Evolutionary conservation across 2,329 filamentous ascomycete species (phyloP), one percentile per base, ranked within the genome.

Genomic region (Neocucurbitaria cava): DNA sequence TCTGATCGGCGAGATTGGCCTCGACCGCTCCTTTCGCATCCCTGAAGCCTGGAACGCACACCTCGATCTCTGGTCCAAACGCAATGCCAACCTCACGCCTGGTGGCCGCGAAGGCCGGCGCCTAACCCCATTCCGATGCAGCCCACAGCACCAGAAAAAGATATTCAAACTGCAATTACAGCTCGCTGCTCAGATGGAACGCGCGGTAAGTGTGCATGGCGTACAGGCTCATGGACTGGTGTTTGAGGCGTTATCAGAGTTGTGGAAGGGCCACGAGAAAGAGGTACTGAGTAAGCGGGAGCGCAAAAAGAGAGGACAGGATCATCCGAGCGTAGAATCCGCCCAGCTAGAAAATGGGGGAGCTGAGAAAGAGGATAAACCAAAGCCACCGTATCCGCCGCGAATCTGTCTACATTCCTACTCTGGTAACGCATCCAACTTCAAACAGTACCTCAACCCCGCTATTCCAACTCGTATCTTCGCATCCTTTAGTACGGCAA

Each of bases 331-430:
- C 18, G 57, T 60, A 0, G 55, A 61, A 15, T n/a, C n/a, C n/a
- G 53, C 36, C 8, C 47, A 59, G 9, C 10, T 54, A 13, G 49
- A 54, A 43, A 1, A 42, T 44, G 23, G 23, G 46, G 1, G 30
- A 4, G 24, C 42, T 24, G n/a, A 26, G 48, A 36, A 26, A 54
- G 54, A 39, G 51, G 9, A 51, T 66, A 46, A 35, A n/a, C 47
- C 80, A 1, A 87, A 83, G 55, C 88, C 90, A 0, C 88, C 90
- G 0, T 98, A 89, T 64, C 93, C 95, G 3, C 92, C 93, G 0
- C 82, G 93, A 8, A 89, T 98, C 71, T 99, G 95, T 70, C 85
- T 99, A 54, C 95, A 99, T 76, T 97, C 93, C 0, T 99, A 92
- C 76, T 96, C 90, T 43, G 94, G 92, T 0, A 84, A 89, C 5